Percentiles rank a stretch among this genome's conserved stretches.
Conservation (phyloP, 805 yeast species). For the Candida morakotiae region DNA sequence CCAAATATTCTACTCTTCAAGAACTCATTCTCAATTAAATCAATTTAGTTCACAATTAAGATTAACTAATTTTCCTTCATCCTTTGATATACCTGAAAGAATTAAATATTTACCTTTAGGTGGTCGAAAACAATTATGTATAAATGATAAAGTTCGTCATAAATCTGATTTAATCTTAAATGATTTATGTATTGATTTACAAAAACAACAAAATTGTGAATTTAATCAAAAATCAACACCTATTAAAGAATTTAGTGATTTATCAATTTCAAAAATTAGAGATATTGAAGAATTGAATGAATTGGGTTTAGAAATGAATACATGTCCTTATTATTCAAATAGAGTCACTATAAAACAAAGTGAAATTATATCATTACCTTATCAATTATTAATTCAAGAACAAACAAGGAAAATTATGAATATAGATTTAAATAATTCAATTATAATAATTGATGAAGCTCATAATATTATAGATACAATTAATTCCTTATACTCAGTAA, state of each 20-base stretch:
- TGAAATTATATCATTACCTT: constrained; percentile 82
- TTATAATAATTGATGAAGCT: constrained; percentile 87
- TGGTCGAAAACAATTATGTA: constrained; percentile 81
- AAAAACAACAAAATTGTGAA: constrained; percentile 33
- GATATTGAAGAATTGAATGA: constrained; percentile 77
- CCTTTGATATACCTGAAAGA: constrained; percentile 48
- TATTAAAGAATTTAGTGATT: constrained; percentile 46
- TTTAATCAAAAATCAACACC: constrained; percentile 22
- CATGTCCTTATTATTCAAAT: constrained; percentile 82
- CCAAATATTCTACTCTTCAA: constrained; percentile 65
- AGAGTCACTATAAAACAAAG: constrained; percentile 53
- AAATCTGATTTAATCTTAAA: constrained; percentile 55
- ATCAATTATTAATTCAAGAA: constrained; percentile 67
- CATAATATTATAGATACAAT: constrained; percentile 83
- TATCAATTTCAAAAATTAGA: constrained; percentile 50
- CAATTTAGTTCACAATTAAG: constrained; percentile 76
- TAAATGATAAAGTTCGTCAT: constrained; percentile 58
- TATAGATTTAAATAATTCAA: constrained; percentile 55
- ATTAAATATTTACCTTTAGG: constrained; percentile 71
- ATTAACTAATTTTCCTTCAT: constrained; percentile 60
- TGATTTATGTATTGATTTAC: constrained; percentile 77
- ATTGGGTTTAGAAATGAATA: constrained; percentile 51
- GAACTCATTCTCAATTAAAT: constrained; percentile 86
- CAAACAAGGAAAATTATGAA: constrained; percentile 57
- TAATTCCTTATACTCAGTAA: constrained; percentile 61